These are phyloP conservation scores for Pezizomycotina sp. DNA, from an alignment of 2,329 filamentous ascomycete species.

Conservation along the genomic window DNA sequence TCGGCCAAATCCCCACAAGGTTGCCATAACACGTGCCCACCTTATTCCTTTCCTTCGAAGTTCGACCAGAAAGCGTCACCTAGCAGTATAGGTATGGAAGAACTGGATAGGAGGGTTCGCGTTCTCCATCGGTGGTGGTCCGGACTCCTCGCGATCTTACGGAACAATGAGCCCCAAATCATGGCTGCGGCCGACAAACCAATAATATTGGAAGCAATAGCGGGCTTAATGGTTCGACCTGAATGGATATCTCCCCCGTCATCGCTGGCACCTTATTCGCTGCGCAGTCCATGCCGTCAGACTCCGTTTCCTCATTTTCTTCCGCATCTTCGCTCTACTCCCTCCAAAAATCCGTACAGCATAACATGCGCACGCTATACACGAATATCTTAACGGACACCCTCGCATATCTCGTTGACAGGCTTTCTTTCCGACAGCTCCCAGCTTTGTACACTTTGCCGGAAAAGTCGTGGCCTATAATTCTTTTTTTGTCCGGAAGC, in stretches of 20 bases:
- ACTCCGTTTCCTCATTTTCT: constrained; percentile 34
- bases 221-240: constrained; percentile 68
- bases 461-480: constrained; percentile 79
- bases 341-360: constrained; percentile 58
- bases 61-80: constrained; percentile 53
- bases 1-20: constrained; percentile 58
- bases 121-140: constrained; percentile 88
- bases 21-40: constrained; percentile 53
- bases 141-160: constrained; percentile 62
- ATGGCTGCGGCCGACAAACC: constrained; percentile 74
- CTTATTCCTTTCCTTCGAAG: constrained; percentile 63
- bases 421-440: constrained; percentile 59
- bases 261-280: constrained; percentile 45
- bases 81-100: constrained; percentile 52
- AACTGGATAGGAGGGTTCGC: constrained; percentile 60
- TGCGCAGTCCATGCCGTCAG: constrained; percentile 35
- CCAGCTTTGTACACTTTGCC: constrained; percentile 65
- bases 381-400: constrained; percentile 65
- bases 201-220: constrained; percentile 58
- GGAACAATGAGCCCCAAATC: constrained; percentile 51
- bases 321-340: constrained; percentile 51
- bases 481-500: constrained; percentile 85
- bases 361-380: constrained; percentile 80
- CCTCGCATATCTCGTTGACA: constrained; percentile 73
- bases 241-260: constrained; percentile 69